A percentile compares a stretch with the other conserved stretches of the same genome.
Conservation (phyloP, 768 basidiomycete genomes). For the Macrocybe gigantea region DNA sequence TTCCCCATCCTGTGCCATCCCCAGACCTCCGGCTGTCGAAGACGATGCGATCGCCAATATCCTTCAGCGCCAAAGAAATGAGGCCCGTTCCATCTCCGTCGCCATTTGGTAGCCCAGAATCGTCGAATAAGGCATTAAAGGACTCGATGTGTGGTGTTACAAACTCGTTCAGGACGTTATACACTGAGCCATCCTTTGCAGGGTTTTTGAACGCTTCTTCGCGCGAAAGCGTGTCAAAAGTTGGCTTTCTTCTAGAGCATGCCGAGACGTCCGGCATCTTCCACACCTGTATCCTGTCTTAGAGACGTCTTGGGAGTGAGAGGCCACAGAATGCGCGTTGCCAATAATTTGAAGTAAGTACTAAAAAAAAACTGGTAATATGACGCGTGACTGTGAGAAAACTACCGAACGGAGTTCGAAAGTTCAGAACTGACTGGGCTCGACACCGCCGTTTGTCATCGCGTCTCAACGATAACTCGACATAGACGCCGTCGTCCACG, state of each 20-base stretch:
- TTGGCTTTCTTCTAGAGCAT: conserved; percentile 34
- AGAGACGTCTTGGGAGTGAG: no score
- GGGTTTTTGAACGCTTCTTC: conserved; percentile 79
- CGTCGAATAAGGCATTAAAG: conserved; percentile 95
- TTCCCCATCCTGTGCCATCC: conserved; percentile 58
- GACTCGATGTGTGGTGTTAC: conserved; percentile 92
- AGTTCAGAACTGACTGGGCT: conserved; percentile 17
- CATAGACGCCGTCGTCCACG: conserved; percentile 3
- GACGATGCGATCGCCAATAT: conserved; percentile 88
- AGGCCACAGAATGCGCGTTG: no score
- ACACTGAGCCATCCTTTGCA: conserved; percentile 56
- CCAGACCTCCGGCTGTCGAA: conserved; percentile 70
- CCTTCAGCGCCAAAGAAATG: conserved; percentile 69
- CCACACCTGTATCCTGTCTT: not conserved
- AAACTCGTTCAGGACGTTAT: conserved; percentile 86
- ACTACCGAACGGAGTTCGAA: conserved; percentile 26
- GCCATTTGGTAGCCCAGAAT: conserved; percentile 70
- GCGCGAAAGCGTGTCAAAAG: conserved; percentile 78
- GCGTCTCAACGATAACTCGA: conserved; percentile 7
- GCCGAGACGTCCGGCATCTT: conserved; percentile 50
- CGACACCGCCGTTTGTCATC: conserved; percentile 7
- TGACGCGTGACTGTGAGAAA: conserved; percentile 13
- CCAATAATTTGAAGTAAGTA: not conserved
- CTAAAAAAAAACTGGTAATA: not conserved
- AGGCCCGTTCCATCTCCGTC: conserved; percentile 78